Conservation (phyloP, 768 basidiomycete genomes). For the Lactarius sanguifluus region DNA sequence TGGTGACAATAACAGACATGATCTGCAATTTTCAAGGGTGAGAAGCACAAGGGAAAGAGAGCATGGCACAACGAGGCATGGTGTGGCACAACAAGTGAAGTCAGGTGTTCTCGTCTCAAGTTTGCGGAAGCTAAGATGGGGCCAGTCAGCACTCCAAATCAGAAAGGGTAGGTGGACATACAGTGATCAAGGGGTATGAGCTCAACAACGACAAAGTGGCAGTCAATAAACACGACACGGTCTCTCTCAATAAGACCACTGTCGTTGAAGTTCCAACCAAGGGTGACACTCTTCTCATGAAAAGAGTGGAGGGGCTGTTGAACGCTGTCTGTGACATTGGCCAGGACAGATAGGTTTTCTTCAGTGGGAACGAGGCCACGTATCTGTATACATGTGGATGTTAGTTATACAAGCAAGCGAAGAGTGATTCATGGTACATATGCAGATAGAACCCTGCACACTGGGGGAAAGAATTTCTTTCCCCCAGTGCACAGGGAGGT, state of each 20-base stretch:
- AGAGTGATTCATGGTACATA: no score
- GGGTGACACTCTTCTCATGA: constrained; percentile 71
- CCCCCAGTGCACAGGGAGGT: no score
- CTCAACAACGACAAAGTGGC: constrained; percentile 80
- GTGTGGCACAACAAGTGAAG: constrained; percentile 60
- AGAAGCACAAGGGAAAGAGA: constrained; percentile 60
- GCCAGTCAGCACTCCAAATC: neutral
- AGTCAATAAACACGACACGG: constrained; percentile 79
- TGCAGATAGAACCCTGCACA: no score
- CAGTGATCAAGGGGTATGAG: constrained; percentile 64
- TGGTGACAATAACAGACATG: constrained; percentile 99
- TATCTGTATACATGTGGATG: constrained; percentile 59
- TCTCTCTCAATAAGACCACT: constrained; percentile 88
- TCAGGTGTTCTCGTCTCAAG: constrained; percentile 94
- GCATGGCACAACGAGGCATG: constrained; percentile 40
- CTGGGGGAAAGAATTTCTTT: no score
- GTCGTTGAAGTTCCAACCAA: constrained; percentile 85
- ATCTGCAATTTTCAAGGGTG: constrained; percentile 74
- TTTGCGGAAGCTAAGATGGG: constrained; percentile 54
- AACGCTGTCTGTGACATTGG: constrained; percentile 49
- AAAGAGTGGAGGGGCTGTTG: constrained; percentile 83
- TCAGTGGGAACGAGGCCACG: constrained; percentile 94
- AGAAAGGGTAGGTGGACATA: constrained; percentile 38
- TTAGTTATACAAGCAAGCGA: neutral
- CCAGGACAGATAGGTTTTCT: constrained; percentile 96